Evolutionary conservation across 441 rosid species (phyloP), one percentile per base, ranked within the genome.

Genomic region (Melianthus villosus): DNA sequence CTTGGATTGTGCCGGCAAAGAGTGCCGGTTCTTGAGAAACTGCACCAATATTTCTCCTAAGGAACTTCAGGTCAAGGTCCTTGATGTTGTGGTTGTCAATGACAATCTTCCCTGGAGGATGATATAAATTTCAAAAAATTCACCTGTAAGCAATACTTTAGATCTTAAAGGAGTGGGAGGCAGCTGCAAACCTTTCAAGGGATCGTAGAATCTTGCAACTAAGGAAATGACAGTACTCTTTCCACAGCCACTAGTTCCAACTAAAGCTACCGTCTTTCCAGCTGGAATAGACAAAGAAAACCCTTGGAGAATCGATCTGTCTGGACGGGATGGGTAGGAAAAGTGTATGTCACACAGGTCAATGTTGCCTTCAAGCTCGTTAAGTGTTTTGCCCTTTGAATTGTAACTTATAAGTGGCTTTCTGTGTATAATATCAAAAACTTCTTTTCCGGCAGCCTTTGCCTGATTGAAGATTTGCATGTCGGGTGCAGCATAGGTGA

Each of bases 191-290:
- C 80, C 81, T 51, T 50, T 47, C 1, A 25, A 51, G 31, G 89
- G 89, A 48, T 79, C 80, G 20, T 72, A 79, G 63, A 79, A 72
- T 32, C 83, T 68, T 29, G 67, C 47, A 34, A 75, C 65, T 4
- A 79, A 59, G 38, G 79, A 72, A 23, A 79, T 62, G 39, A 68
- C 23, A 4, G 83, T 72, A 47, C 79, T 72, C 57, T 79, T 79
- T 44, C 89, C 83, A 6, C 76, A 79, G 1, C 89, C 81, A 20
- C 89, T 79, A 11, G 68, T 68, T 3, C 89, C 83, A 4, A 79
- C 83, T 28, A 75, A 49, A 4, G 79, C 81, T 14, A 70, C 59
- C 26, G 43, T 69, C 52, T 68, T 70, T 48, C 83, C 81, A 10
- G 79, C 68, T 14, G 81, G 73, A 50, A 79, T 70, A 19, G 70